These are phyloP conservation scores for Periconia macrospinosa DNA, from an alignment of 2,329 filamentous ascomycete species.

Conservation along the genomic window DNA sequence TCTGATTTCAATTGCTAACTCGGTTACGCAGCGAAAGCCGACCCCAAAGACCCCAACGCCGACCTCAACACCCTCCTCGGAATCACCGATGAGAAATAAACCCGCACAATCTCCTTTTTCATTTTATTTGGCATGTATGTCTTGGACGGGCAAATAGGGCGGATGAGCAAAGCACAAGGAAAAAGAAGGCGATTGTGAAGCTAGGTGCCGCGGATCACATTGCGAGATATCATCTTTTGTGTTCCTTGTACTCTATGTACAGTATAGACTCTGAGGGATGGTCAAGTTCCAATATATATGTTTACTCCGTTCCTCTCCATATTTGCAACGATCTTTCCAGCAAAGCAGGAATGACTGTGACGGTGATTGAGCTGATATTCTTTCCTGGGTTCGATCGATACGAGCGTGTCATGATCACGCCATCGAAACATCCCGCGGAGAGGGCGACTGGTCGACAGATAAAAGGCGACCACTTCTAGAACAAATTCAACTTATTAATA, in stretches of 20 bases:
- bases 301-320: slow-evolving; percentile 11
- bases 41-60: slow-evolving; percentile 86
- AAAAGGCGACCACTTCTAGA: too few species aligned
- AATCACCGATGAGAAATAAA: slow-evolving; percentile 40
- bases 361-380: too few species aligned
- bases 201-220: slow-evolving; percentile 13
- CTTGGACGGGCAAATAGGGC: slow-evolving; percentile 15
- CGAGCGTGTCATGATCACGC: too few species aligned
- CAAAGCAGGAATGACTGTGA: too few species aligned
- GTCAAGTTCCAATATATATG: slow-evolving; percentile 39
- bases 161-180: slow-evolving; percentile 11
- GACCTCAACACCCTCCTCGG: slow-evolving; percentile 73
- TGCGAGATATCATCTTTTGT: slow-evolving; percentile 36
- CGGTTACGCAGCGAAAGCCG: slow-evolving; percentile 55
- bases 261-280: slow-evolving; percentile 42
- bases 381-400: too few species aligned
- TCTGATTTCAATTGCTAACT: background rate
- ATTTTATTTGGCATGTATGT: slow-evolving; percentile 25
- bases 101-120: slow-evolving; percentile 12
- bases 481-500: too few species aligned
- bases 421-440: too few species aligned
- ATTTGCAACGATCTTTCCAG: too few species aligned
- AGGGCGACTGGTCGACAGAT: too few species aligned
- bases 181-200: slow-evolving; percentile 14
- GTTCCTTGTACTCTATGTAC: slow-evolving; percentile 46